Conservation (phyloP, 192 early-diverging fungal genomes). For the Coemansia sp. region DNA sequence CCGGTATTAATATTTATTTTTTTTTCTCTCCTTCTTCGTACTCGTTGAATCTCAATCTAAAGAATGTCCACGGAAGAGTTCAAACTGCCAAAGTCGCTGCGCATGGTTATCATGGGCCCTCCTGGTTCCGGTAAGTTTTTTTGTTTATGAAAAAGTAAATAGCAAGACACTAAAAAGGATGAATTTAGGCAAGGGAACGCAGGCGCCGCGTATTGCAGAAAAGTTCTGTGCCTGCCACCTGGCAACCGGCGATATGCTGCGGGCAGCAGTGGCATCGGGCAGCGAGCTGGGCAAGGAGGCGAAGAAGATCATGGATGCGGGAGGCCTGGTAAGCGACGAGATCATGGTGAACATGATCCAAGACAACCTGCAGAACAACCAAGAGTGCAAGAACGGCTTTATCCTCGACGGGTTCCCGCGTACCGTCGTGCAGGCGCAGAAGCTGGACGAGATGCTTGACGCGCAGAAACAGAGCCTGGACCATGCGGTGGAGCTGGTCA, state of each 20-base stretch:
- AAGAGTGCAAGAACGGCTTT: constrained; percentile 96
- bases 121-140: constrained; percentile 75
- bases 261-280: constrained; percentile 90
- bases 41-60: constrained; percentile 2
- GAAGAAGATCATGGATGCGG: constrained; percentile 99
- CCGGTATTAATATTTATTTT: neutral
- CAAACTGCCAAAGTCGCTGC: constrained; percentile 51
- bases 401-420: constrained; percentile 99
- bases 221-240: constrained; percentile 96
- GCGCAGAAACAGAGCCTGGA: constrained; percentile 77
- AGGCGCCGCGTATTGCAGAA: constrained; percentile 95
- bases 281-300: constrained; percentile 91
- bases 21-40: constrained; percentile 2
- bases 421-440: constrained; percentile 96
- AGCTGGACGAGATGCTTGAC: constrained; percentile 94
- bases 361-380: constrained; percentile 93
- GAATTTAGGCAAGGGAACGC: constrained; percentile 78
- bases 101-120: constrained; percentile 89
- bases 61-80: constrained; percentile 26
- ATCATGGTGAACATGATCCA: constrained; percentile 97
- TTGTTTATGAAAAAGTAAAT: neutral
- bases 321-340: constrained; percentile 96
- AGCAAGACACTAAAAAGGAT: neutral
- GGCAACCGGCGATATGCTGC: constrained; percentile 98
- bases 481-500: constrained; percentile 87